Conservation (phyloP, 2,329 filamentous ascomycete species). For the Cladophialophora psammophila region DNA sequence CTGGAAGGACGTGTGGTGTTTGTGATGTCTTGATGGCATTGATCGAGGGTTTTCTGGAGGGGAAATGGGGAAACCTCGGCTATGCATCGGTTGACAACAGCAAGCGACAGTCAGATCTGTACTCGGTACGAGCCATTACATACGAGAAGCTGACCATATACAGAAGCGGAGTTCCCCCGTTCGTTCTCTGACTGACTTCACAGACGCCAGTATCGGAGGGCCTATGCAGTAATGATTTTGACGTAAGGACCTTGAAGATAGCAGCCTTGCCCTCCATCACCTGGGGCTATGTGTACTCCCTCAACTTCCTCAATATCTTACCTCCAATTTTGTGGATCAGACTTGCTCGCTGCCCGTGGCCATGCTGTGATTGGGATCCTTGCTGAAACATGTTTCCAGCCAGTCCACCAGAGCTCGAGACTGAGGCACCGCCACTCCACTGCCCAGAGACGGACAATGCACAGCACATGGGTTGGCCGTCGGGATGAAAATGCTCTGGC, state of each 20-base stretch:
- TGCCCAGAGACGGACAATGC: constrained; percentile 21
- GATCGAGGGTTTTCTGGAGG: neutral
- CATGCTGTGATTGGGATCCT: neutral
- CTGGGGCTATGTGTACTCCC: neutral
- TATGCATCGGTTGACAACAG: neutral
- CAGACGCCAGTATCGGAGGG: no score
- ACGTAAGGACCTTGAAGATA: no score
- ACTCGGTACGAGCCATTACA: neutral
- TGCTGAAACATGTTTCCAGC: neutral
- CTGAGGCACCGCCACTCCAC: constrained; percentile 13
- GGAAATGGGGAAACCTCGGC: constrained; percentile 1
- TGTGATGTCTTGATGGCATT: neutral
- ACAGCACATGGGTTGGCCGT: constrained; percentile 35
- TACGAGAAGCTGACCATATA: neutral
- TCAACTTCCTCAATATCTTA: constrained; percentile 1
- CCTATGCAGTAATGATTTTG: no score
- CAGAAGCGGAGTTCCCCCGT: neutral
- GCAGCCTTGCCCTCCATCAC: no score
- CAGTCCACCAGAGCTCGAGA: neutral
- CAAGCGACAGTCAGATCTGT: neutral
- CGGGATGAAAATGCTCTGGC: constrained; percentile 27
- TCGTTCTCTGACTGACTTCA: neutral
- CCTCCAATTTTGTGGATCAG: constrained; percentile 14
- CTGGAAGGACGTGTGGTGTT: neutral
- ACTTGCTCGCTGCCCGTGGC: constrained; percentile 1